Percentiles rank a stretch among this genome's conserved stretches.
Conservation (phyloP, 768 basidiomycete species). For the Gymnopilus dilepis region DNA sequence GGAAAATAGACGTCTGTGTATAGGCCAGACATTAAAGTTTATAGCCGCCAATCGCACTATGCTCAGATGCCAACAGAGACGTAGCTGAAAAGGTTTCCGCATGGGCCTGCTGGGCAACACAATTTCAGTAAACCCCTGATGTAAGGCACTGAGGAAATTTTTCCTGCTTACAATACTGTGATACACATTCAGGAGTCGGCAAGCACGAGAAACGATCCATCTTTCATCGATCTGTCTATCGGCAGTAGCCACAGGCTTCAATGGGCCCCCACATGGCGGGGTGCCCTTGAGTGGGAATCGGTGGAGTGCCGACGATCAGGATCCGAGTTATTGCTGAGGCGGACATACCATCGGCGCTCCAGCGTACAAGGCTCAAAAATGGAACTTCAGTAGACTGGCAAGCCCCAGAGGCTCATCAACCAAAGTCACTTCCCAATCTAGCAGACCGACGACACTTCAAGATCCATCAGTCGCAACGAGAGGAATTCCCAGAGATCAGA, state of each 20-base stretch:
- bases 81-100: neutral
- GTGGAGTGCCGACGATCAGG: neutral
- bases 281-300: neutral
- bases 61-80: too few relatives aligned
- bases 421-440: neutral
- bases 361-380: conserved; percentile 1
- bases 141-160: neutral
- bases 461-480: too few relatives aligned
- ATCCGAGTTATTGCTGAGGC: neutral
- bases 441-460: neutral
- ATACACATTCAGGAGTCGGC: neutral
- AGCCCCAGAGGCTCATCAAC: neutral
- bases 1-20: neutral
- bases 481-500: neutral
- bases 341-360: neutral
- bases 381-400: neutral
- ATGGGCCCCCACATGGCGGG: neutral
- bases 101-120: neutral
- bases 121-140: neutral
- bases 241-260: neutral
- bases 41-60: too few relatives aligned
- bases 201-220: neutral
- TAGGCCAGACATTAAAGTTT: neutral
- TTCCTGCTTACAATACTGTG: neutral
- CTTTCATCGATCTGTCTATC: conserved; percentile 6